Percentiles rank a stretch among this genome's conserved stretches.
Conservation (phyloP, 371 early-diverging fungal genomes). For the Batrachochytrium dendrobatidis region DNA sequence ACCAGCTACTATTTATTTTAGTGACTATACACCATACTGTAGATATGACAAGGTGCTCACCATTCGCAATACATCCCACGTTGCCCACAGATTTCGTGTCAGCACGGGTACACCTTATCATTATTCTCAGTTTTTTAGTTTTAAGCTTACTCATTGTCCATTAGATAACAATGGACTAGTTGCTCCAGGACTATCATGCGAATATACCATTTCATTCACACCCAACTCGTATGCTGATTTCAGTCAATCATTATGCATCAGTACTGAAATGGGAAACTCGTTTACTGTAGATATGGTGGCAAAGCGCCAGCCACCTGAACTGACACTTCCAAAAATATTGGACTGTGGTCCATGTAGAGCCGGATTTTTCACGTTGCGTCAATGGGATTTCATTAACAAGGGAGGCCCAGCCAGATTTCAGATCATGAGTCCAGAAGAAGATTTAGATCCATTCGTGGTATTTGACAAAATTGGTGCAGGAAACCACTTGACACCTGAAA, state of each 20-base stretch:
- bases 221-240: slow-evolving; percentile 34
- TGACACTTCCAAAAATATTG: slow-evolving; percentile 31
- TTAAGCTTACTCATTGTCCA: slow-evolving; percentile 27
- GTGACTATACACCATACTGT: slow-evolving; percentile 31
- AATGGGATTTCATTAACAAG: slow-evolving; percentile 28
- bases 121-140: slow-evolving; percentile 24
- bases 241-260: slow-evolving; percentile 24
- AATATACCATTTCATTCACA: slow-evolving; percentile 28
- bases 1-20: slow-evolving; percentile 30
- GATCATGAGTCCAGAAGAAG: slow-evolving; percentile 17
- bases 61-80: slow-evolving; percentile 32
- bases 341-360: slow-evolving; percentile 38
- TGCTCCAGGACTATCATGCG: slow-evolving; percentile 40
- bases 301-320: slow-evolving; percentile 23
- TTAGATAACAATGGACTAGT: slow-evolving; percentile 41
- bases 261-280: slow-evolving; percentile 18
- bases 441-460: slow-evolving; percentile 17
- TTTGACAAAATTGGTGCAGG: slow-evolving; percentile 20
- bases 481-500: neutral
- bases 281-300: slow-evolving; percentile 23
- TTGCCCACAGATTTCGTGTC: slow-evolving; percentile 30
- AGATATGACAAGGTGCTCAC: slow-evolving; percentile 28
- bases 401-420: slow-evolving; percentile 38
- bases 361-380: slow-evolving; percentile 20
- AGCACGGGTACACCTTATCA: slow-evolving; percentile 24